These are phyloP conservation scores for Debaryomyces robertsiae DNA, from an alignment of 1,139 yeast genomes.

Conservation along the genomic window DNA sequence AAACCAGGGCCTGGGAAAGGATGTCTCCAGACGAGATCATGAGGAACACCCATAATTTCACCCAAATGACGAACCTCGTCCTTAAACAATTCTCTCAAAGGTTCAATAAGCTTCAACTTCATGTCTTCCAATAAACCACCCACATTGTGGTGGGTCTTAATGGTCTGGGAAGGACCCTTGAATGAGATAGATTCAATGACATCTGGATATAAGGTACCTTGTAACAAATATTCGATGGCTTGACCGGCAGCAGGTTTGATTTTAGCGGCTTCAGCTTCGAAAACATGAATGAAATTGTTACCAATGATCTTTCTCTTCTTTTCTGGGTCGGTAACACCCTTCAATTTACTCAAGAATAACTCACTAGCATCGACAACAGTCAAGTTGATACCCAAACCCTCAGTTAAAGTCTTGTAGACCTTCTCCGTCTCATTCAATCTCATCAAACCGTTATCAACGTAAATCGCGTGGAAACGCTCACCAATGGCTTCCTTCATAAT, in stretches of 20 bases:
- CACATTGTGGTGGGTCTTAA: slow-evolving; percentile 98
- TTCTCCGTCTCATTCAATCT: slow-evolving; percentile 88
- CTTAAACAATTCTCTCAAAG: slow-evolving; percentile 95
- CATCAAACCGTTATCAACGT: slow-evolving; percentile 98
- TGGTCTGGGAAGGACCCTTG: slow-evolving; percentile 99
- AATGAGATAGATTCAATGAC: slow-evolving; percentile 97
- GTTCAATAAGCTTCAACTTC: slow-evolving; percentile 98
- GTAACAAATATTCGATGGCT: slow-evolving; percentile 89
- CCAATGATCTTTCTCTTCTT: slow-evolving; percentile 99
- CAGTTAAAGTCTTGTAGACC: slow-evolving; percentile 86
- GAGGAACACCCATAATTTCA: slow-evolving; percentile 91
- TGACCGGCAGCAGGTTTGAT: slow-evolving; percentile 88
- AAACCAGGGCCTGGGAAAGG: slow-evolving; percentile 99
- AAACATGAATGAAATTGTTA: slow-evolving; percentile 94
- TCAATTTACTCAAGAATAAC: slow-evolving; percentile 79
- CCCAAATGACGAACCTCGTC: slow-evolving; percentile 98
- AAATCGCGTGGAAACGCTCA: slow-evolving; percentile 96
- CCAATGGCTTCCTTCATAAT: slow-evolving; percentile 98
- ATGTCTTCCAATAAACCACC: slow-evolving; percentile 97
- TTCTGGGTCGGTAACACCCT: slow-evolving; percentile 98
- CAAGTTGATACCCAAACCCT: slow-evolving; percentile 91
- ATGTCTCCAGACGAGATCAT: slow-evolving; percentile 98
- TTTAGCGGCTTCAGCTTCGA: slow-evolving; percentile 92
- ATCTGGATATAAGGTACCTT: slow-evolving; percentile 98
- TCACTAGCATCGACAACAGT: slow-evolving; percentile 95